Percentiles rank a stretch among this genome's conserved stretches.
These are phyloP conservation scores for Backusella australiensis DNA, from an alignment of 192 early-diverging fungal species.

Conservation along the genomic window DNA sequence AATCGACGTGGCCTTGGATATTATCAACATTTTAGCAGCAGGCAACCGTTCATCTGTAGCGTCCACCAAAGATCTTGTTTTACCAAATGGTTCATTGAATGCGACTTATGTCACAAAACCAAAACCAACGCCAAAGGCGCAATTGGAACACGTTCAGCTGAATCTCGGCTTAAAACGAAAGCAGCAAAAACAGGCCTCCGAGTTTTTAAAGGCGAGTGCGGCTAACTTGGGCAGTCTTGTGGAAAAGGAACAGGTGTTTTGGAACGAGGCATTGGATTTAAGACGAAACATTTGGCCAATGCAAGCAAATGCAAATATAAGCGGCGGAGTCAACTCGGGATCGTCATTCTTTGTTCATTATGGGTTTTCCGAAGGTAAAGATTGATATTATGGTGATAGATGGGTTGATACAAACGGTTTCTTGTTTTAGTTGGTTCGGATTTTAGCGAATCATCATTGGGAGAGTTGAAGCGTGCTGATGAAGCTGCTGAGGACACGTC, in stretches of 20 bases:
- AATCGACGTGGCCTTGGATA: slow-evolving; percentile 41
- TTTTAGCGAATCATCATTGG: slow-evolving; percentile 31
- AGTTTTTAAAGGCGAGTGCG: slow-evolving; percentile 27
- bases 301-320: slow-evolving; percentile 19
- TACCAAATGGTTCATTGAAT: slow-evolving; percentile 31
- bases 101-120: slow-evolving; percentile 41
- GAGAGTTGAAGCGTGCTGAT: slow-evolving; percentile 26
- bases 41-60: slow-evolving; percentile 7
- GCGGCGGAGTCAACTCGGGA: neutral
- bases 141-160: slow-evolving; percentile 28
- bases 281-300: slow-evolving; percentile 34
- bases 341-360: slow-evolving; percentile 31
- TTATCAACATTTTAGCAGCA: slow-evolving; percentile 34
- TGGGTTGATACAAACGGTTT: neutral
- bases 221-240: slow-evolving; percentile 17
- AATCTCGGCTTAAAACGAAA: slow-evolving; percentile 35
- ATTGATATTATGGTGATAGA: neutral
- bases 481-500: neutral
- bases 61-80: slow-evolving; percentile 25
- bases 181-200: slow-evolving; percentile 37
- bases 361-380: slow-evolving; percentile 36
- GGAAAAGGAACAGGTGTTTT: slow-evolving; percentile 35
- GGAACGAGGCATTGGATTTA: slow-evolving; percentile 36
- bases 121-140: slow-evolving; percentile 27
- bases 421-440: slow-evolving; percentile 29